A percentile compares a stretch with the other conserved stretches of the same genome.
Evolutionary conservation across 2,329 filamentous ascomycete genomes (phyloP).

Genomic region (Alternaria gansuensis): DNA sequence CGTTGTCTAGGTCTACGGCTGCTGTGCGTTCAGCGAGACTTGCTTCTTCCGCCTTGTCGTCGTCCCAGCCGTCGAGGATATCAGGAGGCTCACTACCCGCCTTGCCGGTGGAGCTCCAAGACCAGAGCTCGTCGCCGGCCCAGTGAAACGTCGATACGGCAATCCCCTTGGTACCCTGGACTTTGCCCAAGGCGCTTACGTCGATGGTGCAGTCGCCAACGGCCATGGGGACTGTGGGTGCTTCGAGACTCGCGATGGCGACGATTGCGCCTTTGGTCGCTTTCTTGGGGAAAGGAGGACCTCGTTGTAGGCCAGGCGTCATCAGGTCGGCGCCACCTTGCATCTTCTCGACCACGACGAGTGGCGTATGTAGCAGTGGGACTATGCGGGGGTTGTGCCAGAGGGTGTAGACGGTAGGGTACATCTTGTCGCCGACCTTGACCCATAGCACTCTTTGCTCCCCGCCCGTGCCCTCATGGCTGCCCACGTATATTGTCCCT

Average conservation of each 20-base stretch:
- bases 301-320: conserved; percentile 71
- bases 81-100: conserved; percentile 64
- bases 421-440: conserved; percentile 66
- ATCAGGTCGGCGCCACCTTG: conserved; percentile 72
- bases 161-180: conserved; percentile 69
- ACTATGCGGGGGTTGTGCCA: conserved; percentile 70
- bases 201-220: conserved; percentile 73
- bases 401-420: conserved; percentile 69
- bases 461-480: conserved; percentile 60
- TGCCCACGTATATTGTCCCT: conserved; percentile 71
- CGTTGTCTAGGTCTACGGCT: conserved; percentile 55
- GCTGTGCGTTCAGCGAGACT: conserved; percentile 53
- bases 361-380: conserved; percentile 70
- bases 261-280: conserved; percentile 69
- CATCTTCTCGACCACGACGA: conserved; percentile 69
- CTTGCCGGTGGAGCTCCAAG: conserved; percentile 65
- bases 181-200: conserved; percentile 63
- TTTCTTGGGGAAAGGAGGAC: conserved; percentile 68
- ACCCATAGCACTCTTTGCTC: conserved; percentile 72
- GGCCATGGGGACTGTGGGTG: conserved; percentile 68
- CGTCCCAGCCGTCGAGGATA: conserved; percentile 62
- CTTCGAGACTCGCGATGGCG: conserved; percentile 68
- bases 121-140: conserved; percentile 75
- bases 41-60: conserved; percentile 46
- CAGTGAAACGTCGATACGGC: conserved; percentile 73